Evolutionary conservation across 2,329 filamentous ascomycete species (phyloP).

Genomic region (Parastagonospora avenae): DNA sequence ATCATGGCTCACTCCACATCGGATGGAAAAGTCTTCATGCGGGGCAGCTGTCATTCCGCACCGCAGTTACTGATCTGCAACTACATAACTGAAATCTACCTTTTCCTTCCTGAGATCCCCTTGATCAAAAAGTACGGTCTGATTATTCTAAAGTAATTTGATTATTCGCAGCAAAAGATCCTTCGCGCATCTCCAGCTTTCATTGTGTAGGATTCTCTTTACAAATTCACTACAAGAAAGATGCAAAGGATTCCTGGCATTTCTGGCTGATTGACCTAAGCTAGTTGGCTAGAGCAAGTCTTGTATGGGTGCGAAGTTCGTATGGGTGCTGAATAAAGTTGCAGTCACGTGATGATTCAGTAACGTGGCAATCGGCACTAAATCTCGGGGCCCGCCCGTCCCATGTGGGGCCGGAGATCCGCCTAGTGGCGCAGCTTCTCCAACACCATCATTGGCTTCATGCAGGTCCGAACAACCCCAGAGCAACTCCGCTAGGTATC

Average conservation of each 20-base stretch:
- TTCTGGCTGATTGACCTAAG: no score
- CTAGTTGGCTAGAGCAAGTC: no score
- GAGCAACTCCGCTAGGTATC: conserved; percentile 16
- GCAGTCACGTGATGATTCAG: not conserved
- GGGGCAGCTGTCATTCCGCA: no score
- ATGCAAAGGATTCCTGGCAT: no score
- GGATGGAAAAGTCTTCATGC: no score
- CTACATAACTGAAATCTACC: no score
- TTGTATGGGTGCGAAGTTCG: no score
- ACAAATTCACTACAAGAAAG: not conserved
- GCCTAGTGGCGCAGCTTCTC: conserved; percentile 30
- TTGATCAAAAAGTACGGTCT: not conserved
- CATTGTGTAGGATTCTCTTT: not conserved
- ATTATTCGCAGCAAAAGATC: no score
- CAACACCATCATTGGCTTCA: conserved; percentile 32
- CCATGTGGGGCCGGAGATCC: conserved; percentile 17
- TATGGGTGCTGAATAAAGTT: no score
- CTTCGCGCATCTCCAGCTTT: not conserved
- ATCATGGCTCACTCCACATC: no score
- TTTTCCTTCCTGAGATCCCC: no score
- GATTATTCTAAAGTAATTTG: not conserved
- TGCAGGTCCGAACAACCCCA: conserved; percentile 37
- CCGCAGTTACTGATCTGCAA: no score
- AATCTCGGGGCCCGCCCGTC: not conserved
- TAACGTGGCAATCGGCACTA: not conserved